A percentile compares a stretch with the other conserved stretches of the same genome.
phyloP scores from a whole-genome alignment of 805 yeast species.

The Saccharomycopsis fibuligera region DNA sequence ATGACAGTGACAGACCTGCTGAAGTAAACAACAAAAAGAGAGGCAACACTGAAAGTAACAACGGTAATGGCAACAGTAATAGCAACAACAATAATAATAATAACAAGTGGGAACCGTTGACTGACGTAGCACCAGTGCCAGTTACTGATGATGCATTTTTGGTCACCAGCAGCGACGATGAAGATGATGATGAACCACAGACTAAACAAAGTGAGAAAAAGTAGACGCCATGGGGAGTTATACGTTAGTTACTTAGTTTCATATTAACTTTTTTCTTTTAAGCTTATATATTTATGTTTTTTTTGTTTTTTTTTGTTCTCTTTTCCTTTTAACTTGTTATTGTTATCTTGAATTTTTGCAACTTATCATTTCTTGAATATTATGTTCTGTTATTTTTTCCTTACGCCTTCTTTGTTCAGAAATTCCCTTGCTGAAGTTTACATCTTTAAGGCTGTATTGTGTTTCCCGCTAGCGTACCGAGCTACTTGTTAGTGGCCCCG shows the following conservation, averaged over 20 bases:
- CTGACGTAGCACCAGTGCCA: slow-evolving; percentile 20
- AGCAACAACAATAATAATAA: neutral
- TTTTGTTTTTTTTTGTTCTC: neutral
- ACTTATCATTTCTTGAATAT: too few relatives aligned
- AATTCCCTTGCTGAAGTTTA: too few relatives aligned
- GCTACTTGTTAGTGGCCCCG: too few relatives aligned
- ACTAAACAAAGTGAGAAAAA: neutral
- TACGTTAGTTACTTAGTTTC: neutral
- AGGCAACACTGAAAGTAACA: neutral
- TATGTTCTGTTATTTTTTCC: too few relatives aligned
- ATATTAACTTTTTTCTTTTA: too few relatives aligned
- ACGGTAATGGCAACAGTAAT: neutral
- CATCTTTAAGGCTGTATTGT: too few relatives aligned
- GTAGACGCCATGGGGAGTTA: neutral
- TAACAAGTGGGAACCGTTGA: slow-evolving; percentile 22
- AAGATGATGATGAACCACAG: slow-evolving; percentile 19
- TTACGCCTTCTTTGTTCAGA: too few relatives aligned
- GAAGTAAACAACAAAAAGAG: neutral
- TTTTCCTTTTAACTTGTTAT: neutral
- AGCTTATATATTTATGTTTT: neutral
- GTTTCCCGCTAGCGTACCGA: too few relatives aligned
- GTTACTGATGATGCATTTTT: slow-evolving; percentile 19
- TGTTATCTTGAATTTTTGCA: neutral
- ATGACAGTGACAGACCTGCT: neutral
- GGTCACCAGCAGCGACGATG: slow-evolving; percentile 22